Percentiles rank a stretch among this genome's conserved stretches.
Evolutionary conservation across 495 filamentous ascomycete species (phyloP).

Genomic region (Aspergillus homomorphus): DNA sequence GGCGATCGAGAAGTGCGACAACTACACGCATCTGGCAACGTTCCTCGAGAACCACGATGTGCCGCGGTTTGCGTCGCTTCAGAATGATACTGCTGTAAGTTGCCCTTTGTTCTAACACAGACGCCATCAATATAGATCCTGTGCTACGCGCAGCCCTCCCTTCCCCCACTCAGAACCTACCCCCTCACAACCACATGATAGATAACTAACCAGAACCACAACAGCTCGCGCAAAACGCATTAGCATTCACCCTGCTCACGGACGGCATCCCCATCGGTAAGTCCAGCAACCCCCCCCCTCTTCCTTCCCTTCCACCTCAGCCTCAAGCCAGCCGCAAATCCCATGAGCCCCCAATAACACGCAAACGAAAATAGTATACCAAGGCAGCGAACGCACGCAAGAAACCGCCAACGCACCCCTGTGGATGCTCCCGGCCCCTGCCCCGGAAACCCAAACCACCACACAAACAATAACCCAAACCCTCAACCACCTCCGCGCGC

Average conservation of each 20-base stretch:
- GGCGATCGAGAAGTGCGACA: constrained; percentile 40
- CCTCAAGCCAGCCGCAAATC: neutral
- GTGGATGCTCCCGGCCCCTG: constrained; percentile 56
- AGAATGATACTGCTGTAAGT: constrained; percentile 8
- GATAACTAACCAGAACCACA: neutral
- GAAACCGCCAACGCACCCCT: constrained; percentile 52
- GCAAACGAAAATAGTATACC: constrained; percentile 34
- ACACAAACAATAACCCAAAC: constrained; percentile 51
- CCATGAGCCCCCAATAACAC: neutral
- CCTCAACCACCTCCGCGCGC: constrained; percentile 57
- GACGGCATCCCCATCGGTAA: constrained; percentile 54
- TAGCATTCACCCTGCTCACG: constrained; percentile 64
- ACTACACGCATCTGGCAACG: constrained; percentile 55
- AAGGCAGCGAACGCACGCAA: constrained; percentile 65
- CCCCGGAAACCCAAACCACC: constrained; percentile 51
- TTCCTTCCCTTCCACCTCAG: neutral
- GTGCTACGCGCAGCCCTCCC: no score
- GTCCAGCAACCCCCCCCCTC: neutral
- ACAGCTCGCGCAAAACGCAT: constrained; percentile 57
- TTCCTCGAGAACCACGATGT: constrained; percentile 73
- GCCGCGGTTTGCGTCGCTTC: constrained; percentile 50
- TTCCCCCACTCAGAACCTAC: neutral
- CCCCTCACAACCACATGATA: no score
- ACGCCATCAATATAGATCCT: neutral
- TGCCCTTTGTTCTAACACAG: neutral